These are phyloP conservation scores for Ceratocystis albifundus DNA, from an alignment of 2,329 filamentous ascomycete genomes.

Conservation along the genomic window DNA sequence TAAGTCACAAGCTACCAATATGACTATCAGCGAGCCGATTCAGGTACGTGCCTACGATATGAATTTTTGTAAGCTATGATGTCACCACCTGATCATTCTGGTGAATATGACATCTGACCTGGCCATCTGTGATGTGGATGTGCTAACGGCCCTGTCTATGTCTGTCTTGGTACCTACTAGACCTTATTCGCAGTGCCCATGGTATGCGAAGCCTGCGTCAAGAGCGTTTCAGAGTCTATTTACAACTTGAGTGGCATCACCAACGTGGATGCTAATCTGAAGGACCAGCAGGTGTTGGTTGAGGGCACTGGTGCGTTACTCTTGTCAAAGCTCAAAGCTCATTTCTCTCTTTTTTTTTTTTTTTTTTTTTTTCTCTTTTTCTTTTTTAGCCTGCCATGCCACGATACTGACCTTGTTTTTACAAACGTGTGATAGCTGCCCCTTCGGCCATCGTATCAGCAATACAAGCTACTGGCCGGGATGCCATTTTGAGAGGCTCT, in stretches of 20 bases:
- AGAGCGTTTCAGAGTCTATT: constrained; percentile 70
- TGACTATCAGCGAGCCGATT: constrained; percentile 27
- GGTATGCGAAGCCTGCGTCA: constrained; percentile 80
- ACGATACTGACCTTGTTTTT: background rate
- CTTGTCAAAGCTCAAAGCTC: background rate
- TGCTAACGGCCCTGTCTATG: background rate
- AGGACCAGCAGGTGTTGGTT: constrained; percentile 71
- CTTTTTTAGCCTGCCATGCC: background rate
- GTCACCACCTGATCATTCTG: constrained; percentile 1
- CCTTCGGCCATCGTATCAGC: constrained; percentile 81
- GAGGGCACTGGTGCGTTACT: constrained; percentile 59
- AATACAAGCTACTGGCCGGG: constrained; percentile 79
- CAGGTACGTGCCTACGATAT: constrained; percentile 23
- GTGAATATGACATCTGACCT: background rate
- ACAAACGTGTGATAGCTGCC: constrained; percentile 44
- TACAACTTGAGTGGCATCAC: constrained; percentile 67
- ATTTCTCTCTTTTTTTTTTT: too few species aligned
- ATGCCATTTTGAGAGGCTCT: constrained; percentile 86
- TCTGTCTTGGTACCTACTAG: constrained; percentile 35
- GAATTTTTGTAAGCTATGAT: constrained; percentile 20
- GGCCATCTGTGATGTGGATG: background rate
- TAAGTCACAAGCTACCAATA: constrained; percentile 21
- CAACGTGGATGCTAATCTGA: constrained; percentile 70
- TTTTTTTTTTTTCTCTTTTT: background rate
- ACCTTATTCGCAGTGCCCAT: constrained; percentile 92